Conservation (phyloP, 495 filamentous ascomycete genomes). For the Pseudotulostoma volvatum region DNA sequence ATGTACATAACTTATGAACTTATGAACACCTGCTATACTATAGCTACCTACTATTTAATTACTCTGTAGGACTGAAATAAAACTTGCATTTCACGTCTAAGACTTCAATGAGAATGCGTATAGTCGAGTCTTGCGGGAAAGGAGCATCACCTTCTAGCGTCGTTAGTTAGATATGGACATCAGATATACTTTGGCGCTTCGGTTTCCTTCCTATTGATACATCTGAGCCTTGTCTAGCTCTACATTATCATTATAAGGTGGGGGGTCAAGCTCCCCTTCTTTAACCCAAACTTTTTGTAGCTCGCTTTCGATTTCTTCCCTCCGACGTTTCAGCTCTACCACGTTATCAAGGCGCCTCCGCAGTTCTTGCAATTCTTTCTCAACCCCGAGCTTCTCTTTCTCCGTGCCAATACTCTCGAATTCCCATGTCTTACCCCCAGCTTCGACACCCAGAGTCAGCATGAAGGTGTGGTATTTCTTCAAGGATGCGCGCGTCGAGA, state of each 20-base stretch:
- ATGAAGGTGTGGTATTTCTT: constrained; percentile 92
- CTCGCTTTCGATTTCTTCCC: constrained; percentile 58
- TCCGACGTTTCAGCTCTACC: constrained; percentile 64
- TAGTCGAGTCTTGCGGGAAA: no score
- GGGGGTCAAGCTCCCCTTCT: constrained; percentile 24
- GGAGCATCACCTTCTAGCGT: no score
- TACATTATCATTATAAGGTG: constrained; percentile 20
- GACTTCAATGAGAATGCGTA: no score
- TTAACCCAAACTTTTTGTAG: constrained; percentile 44
- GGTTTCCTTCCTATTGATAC: not conserved
- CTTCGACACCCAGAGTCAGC: constrained; percentile 61
- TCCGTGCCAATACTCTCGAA: constrained; percentile 86
- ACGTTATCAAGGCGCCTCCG: constrained; percentile 64
- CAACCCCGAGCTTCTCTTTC: constrained; percentile 76
- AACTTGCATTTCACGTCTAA: no score
- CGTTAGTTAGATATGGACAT: no score
- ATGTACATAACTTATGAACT: no score
- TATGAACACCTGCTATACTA: no score
- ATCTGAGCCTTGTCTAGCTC: constrained; percentile 1
- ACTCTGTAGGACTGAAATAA: no score
- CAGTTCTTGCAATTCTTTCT: constrained; percentile 74
- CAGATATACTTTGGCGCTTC: not conserved
- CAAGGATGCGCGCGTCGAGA: constrained; percentile 78
- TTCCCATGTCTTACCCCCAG: constrained; percentile 54
- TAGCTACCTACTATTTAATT: no score